phyloP scores from a whole-genome alignment of 1,284 basidiomycete genomes.

The Neotropicomus parvogracilis region DNA sequence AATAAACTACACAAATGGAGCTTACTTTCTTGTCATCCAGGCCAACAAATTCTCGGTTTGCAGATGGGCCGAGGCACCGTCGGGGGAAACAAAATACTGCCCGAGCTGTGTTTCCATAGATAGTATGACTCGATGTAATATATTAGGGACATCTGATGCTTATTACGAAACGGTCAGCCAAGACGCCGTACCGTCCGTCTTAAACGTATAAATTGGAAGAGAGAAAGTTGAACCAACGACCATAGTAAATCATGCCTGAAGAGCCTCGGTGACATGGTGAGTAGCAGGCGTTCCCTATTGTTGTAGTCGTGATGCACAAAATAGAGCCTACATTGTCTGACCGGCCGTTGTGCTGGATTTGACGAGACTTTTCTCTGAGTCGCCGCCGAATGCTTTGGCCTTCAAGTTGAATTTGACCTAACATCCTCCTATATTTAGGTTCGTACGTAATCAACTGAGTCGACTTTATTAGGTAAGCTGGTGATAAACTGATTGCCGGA shows the following conservation, averaged over 20 bases:
- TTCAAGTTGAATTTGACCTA: no score
- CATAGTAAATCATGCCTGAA: not conserved
- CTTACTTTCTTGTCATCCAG: no score
- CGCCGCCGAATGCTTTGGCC: not conserved
- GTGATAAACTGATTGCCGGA: no score
- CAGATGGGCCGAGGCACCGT: no score
- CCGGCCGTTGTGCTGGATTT: not conserved
- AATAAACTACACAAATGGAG: no score
- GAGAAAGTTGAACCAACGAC: not conserved
- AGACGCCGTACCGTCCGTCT: not conserved
- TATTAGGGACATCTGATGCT: not conserved
- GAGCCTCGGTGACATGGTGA: not conserved
- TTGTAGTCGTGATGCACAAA: not conserved
- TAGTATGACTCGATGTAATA: not conserved
- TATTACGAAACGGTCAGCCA: not conserved
- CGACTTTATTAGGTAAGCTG: no score
- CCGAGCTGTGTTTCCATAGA: not conserved
- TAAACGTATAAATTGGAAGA: not conserved
- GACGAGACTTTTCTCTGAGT: not conserved
- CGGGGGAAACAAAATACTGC: not conserved
- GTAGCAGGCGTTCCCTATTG: not conserved
- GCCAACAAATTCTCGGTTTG: no score
- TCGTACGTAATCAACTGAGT: no score
- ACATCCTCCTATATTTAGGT: no score
- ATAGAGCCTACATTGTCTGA: conserved; percentile 3